Conservation (phyloP, 768 basidiomycete species). For the Pleurotus tuber-regium region DNA sequence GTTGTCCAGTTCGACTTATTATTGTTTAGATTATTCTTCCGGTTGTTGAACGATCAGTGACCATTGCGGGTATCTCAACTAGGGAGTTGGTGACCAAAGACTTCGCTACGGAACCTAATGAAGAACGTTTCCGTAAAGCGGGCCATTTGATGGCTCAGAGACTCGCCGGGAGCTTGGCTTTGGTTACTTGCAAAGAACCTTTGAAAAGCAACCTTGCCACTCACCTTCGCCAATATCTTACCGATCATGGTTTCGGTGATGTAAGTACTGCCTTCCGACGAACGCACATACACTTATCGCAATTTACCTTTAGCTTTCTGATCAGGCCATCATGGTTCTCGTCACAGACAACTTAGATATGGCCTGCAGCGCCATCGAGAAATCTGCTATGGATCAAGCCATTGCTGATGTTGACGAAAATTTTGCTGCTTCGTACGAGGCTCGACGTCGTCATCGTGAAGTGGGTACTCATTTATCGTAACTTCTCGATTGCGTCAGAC, state of each 20-base stretch:
- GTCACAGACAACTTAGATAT: constrained; percentile 92
- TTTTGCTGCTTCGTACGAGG: constrained; percentile 78
- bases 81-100: constrained; percentile 94
- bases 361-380: constrained; percentile 93
- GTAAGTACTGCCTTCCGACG: constrained; percentile 31
- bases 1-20: constrained; percentile 8
- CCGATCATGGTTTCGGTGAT: constrained; percentile 89
- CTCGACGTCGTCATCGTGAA: constrained; percentile 84
- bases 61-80: constrained; percentile 97
- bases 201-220: constrained; percentile 87
- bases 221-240: constrained; percentile 80
- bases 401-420: constrained; percentile 91
- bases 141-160: constrained; percentile 97
- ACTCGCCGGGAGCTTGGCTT: constrained; percentile 91
- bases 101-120: constrained; percentile 89
- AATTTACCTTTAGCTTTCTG: constrained; percentile 50
- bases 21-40: constrained; percentile 81
- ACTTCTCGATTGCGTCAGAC: not conserved
- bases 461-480: constrained; percentile 32
- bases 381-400: constrained; percentile 96
- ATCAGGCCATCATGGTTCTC: constrained; percentile 74
- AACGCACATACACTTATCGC: not conserved
- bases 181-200: constrained; percentile 98
- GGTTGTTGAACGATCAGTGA: constrained; percentile 96
- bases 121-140: constrained; percentile 86